Evolutionary conservation across 179 eudicot genomes (phyloP).

Genomic region (Corrigiola litoralis): DNA sequence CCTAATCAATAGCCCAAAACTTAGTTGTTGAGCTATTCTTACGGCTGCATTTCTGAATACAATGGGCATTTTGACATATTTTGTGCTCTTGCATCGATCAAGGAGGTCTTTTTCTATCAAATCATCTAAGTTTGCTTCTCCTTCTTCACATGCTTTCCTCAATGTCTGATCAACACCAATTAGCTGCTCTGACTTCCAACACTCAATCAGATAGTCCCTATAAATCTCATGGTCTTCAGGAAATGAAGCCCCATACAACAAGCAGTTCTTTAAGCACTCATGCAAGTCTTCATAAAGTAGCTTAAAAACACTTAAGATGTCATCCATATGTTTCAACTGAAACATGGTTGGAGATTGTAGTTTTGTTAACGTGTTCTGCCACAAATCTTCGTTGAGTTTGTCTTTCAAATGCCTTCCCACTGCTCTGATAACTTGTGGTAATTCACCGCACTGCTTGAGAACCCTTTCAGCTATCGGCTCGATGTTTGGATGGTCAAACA

Average conservation of each 20-base stretch:
- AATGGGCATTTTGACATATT: slow-evolving; percentile 26
- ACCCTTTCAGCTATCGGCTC: slow-evolving; percentile 22
- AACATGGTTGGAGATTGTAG: slow-evolving; percentile 20
- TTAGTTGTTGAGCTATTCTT: slow-evolving; percentile 15
- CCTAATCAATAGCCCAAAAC: slow-evolving; percentile 5
- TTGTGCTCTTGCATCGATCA: slow-evolving; percentile 10
- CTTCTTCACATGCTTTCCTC: slow-evolving; percentile 20
- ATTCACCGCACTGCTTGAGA: slow-evolving; percentile 25
- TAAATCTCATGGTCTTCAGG: slow-evolving; percentile 25
- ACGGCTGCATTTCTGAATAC: slow-evolving; percentile 22
- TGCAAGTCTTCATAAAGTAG: slow-evolving; percentile 17
- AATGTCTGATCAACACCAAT: slow-evolving; percentile 17
- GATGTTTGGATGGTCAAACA: slow-evolving; percentile 16
- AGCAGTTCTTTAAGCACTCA: slow-evolving; percentile 12
- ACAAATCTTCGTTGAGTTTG: slow-evolving; percentile 17
- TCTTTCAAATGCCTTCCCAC: slow-evolving; percentile 19
- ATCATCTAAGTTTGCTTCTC: slow-evolving; percentile 6
- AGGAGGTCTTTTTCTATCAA: slow-evolving; percentile 18
- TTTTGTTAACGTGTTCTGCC: slow-evolving; percentile 20
- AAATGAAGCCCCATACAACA: slow-evolving; percentile 25
- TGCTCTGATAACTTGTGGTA: slow-evolving; percentile 16
- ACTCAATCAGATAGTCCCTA: slow-evolving; percentile 22
- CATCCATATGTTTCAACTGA: slow-evolving; percentile 16
- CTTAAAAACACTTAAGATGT: slow-evolving; percentile 14
- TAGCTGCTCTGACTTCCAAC: slow-evolving; percentile 28